Conservation (phyloP, 495 filamentous ascomycete genomes). For the Trichoderma virens region DNA sequence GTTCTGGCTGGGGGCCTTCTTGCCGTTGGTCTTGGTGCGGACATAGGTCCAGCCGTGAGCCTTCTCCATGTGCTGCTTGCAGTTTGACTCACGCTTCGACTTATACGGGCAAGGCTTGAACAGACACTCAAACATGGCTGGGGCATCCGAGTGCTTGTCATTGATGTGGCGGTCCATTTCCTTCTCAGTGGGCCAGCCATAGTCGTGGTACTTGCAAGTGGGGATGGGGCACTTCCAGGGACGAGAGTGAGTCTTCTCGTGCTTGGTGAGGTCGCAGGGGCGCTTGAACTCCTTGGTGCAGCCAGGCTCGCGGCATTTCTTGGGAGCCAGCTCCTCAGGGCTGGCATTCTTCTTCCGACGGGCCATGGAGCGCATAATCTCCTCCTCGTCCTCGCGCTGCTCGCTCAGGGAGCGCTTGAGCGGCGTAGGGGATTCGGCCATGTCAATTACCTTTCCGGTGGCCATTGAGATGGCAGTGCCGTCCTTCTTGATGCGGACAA, state of each 20-base stretch:
- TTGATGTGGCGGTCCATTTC: conserved; percentile 92
- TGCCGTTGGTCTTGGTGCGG: conserved; percentile 79
- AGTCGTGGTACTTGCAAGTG: conserved; percentile 75
- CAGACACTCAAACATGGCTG: conserved; percentile 71
- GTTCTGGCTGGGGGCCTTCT: conserved; percentile 34
- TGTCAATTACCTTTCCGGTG: conserved; percentile 47
- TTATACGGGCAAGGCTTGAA: conserved; percentile 83
- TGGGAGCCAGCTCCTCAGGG: conserved; percentile 65
- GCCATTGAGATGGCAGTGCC: conserved; percentile 69
- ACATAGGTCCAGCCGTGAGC: conserved; percentile 84
- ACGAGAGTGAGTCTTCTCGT: conserved; percentile 93
- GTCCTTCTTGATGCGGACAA: conserved; percentile 67
- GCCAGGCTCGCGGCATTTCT: conserved; percentile 53
- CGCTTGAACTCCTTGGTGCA: conserved; percentile 91
- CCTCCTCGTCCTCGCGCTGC: conserved; percentile 59
- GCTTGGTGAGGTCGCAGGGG: conserved; percentile 87
- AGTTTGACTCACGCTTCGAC: conserved; percentile 94
- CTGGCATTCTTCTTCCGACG: conserved; percentile 71
- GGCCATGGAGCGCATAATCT: conserved; percentile 79
- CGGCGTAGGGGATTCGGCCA: conserved; percentile 34
- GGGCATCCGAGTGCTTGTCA: conserved; percentile 81
- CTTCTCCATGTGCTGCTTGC: conserved; percentile 99
- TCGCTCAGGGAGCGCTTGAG: conserved; percentile 58
- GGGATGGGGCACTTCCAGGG: conserved; percentile 83
- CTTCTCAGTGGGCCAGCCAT: conserved; percentile 96